Evolutionary conservation across 2,329 filamentous ascomycete species (phyloP).

Genomic region (Aspergillus texensis): DNA sequence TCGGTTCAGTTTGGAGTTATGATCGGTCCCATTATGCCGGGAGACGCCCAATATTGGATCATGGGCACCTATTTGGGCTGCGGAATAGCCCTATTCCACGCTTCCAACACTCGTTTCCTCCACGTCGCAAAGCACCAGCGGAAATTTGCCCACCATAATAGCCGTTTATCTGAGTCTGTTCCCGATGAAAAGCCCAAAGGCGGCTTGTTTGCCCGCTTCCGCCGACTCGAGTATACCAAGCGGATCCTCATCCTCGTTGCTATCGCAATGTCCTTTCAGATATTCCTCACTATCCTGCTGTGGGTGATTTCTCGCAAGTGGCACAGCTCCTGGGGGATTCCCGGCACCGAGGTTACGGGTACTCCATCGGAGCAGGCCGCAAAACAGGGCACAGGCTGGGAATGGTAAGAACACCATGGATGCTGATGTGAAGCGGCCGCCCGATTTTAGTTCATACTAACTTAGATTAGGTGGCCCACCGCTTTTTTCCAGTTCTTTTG

Average conservation of each 20-base stretch:
- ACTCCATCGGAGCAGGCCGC: conserved; percentile 46
- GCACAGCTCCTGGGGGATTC: conserved; percentile 52
- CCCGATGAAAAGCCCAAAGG: conserved; percentile 11
- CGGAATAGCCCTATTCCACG: conserved; percentile 68
- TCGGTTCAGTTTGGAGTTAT: conserved; percentile 39
- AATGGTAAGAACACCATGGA: conserved; percentile 53
- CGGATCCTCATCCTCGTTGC: conserved; percentile 46
- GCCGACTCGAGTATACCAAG: conserved; percentile 28
- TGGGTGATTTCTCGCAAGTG: conserved; percentile 68
- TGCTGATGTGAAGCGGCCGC: neutral
- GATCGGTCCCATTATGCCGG: conserved; percentile 46
- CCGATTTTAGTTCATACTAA: neutral
- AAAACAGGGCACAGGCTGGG: conserved; percentile 56
- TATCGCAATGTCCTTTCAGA: conserved; percentile 60
- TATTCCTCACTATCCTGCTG: conserved; percentile 61
- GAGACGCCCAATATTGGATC: conserved; percentile 64
- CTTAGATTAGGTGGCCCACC: conserved; percentile 17
- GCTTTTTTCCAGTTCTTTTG: conserved; percentile 37
- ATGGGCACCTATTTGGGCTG: conserved; percentile 68
- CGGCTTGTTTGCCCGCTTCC: conserved; percentile 27
- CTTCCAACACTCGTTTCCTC: conserved; percentile 63
- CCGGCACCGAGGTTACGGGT: conserved; percentile 58
- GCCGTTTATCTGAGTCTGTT: conserved; percentile 7
- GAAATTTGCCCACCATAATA: conserved; percentile 39
- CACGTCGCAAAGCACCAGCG: conserved; percentile 60